Evolutionary conservation across 495 filamentous ascomycete species (phyloP).

Genomic region (Xylaria palmicola): DNA sequence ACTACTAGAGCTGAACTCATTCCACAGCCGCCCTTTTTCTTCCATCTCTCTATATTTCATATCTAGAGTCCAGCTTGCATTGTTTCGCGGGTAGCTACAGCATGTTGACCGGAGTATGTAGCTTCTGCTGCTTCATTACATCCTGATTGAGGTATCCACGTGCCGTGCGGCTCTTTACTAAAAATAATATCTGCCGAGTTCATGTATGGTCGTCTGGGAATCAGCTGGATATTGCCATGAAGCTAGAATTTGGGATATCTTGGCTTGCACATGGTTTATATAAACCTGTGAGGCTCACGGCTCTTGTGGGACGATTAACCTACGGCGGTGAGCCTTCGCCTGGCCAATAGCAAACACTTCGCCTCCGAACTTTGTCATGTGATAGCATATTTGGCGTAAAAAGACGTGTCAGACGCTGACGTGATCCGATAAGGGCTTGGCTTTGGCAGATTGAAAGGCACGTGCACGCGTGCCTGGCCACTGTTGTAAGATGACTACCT

Average conservation of each 20-base stretch:
- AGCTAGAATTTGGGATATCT: background rate
- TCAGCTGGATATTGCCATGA: background rate
- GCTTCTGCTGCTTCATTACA: background rate
- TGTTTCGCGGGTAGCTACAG: background rate
- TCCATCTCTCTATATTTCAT: too few species aligned
- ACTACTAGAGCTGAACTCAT: background rate
- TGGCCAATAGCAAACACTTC: background rate
- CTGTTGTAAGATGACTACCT: too few species aligned
- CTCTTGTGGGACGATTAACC: background rate
- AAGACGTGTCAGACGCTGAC: background rate
- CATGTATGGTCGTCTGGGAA: too few species aligned
- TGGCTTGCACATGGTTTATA: background rate
- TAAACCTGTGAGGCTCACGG: background rate
- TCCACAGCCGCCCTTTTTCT: background rate
- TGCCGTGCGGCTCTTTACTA: background rate
- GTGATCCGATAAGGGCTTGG: background rate
- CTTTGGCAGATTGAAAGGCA: background rate
- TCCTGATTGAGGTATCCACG: background rate
- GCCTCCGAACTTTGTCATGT: background rate
- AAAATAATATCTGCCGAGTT: background rate
- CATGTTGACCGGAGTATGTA: background rate
- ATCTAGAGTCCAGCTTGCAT: background rate
- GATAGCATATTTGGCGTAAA: background rate
- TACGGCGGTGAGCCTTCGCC: background rate
- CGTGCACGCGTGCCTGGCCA: background rate